Base-by-base conservation (phyloP, 208 protist genomes). In the Trypanosoma conorhini region DNA sequence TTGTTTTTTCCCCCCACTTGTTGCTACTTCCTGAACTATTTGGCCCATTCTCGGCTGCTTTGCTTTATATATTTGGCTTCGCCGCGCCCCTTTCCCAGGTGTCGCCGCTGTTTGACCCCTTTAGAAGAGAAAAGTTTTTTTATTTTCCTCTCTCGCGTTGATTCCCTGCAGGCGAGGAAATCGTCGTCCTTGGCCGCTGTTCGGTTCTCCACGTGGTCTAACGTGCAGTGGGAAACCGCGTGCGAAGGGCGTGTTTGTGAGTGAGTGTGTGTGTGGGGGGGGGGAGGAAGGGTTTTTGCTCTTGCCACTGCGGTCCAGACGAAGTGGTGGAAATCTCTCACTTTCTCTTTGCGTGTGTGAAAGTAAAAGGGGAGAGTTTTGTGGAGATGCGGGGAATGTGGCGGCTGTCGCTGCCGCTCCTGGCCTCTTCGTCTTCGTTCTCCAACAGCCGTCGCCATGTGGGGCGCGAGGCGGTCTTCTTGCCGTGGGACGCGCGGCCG, bases 401-500 rank as follows among this genome's bases (percentile, higher is more conserved):
- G n/a, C 50, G 54, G 13, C 1, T 61, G 12, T 60, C 63, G 28
- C 19, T 46, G 9, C 67, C 67, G 0, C 57, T 54, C 21, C 28
- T 21, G 24, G 48, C 62, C 1, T 66, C 21, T 57, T 63, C 38
- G 21, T 50, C 30, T 24, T 35, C 30, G 9, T 69, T 40, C 51
- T 69, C 64, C 13, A 69, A 48, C 31, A 44, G 42, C 19, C 30
- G 50, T 10, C 54, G 56, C 5, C 66, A 35, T 52, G 22, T 62
- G 21, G 48, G 59, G 17, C 58, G 59, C 17, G 44, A 61, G 3
- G 62, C 42, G 31, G 79, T 82, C 9, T 77, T 76, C 31, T 63
- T 94, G 15, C 88, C 88, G 15, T 94, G 88, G 88, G 77, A 80
- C 42, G 83, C 82, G 26, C 81, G 87, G n/a, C 82, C 77, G 24